Evolutionary conservation across 208 protist species (phyloP).

Genomic region (Crithidia sp.): DNA sequence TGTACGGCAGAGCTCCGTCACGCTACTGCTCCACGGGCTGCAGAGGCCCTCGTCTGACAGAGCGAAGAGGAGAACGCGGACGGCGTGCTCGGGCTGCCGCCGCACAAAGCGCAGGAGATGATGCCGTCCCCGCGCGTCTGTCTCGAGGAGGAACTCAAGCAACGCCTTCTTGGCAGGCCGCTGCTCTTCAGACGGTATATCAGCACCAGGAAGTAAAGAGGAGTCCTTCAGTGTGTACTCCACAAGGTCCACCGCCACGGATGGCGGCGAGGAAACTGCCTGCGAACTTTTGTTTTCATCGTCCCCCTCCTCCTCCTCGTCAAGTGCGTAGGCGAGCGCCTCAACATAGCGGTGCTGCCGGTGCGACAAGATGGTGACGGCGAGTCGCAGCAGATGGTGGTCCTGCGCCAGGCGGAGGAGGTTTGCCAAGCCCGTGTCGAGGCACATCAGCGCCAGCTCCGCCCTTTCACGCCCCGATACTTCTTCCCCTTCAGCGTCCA

Average conservation of each 20-base stretch:
- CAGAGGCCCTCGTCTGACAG: conserved; percentile 49
- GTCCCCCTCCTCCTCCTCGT: conserved; percentile 20
- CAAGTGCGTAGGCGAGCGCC: conserved; percentile 58
- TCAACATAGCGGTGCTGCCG: conserved; percentile 52
- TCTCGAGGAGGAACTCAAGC: conserved; percentile 43
- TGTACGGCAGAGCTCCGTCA: conserved; percentile 19
- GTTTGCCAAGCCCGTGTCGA: conserved; percentile 47
- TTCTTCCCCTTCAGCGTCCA: too few relatives aligned
- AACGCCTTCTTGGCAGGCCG: conserved; percentile 36
- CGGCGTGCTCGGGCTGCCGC: conserved; percentile 35
- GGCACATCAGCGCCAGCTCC: conserved; percentile 64
- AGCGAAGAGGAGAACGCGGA: conserved; percentile 39
- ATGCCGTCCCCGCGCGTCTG: conserved; percentile 9
- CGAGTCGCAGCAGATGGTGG: conserved; percentile 49
- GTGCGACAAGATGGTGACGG: conserved; percentile 52
- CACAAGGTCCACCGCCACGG: conserved; percentile 44
- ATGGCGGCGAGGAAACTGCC: neutral
- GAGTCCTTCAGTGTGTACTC: conserved; percentile 43
- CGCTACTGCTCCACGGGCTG: conserved; percentile 44
- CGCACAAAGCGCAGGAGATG: conserved; percentile 42
- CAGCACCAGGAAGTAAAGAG: conserved; percentile 33
- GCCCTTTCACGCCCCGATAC: conserved; percentile 28
- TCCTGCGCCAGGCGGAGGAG: conserved; percentile 54
- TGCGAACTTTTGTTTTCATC: neutral
- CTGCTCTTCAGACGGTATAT: conserved; percentile 37